Evolutionary conservation across 768 basidiomycete species (phyloP), one percentile per base, ranked within the genome.

Genomic region (Lactarius sp.): DNA sequence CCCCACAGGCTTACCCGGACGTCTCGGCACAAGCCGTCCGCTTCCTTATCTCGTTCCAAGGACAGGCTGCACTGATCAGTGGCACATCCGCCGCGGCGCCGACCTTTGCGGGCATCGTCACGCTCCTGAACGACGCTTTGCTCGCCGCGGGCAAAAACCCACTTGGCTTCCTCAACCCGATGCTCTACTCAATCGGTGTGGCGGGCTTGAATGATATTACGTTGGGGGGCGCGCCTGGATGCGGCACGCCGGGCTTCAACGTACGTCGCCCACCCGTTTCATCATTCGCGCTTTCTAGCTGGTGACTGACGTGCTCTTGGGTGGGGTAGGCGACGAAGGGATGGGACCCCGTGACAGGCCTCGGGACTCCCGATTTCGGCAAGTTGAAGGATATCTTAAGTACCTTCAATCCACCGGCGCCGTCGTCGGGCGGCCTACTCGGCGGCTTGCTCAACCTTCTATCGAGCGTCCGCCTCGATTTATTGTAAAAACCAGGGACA

Each of bases 41-140:
- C 41, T 88, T 82, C 77, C 71, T 74, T 13, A 77, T 88, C 49
- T 77, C 78, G 72, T 72, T 78, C 52, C 58, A n/a, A 22, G 59
- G 54, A 5, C 1, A 0, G 0, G 1, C 13, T 6, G 54, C 1
- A 16, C 34, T 56, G 13, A 51, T 60, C 1, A 78, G 76, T 1
- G 89, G 89, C 39, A 91, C 89, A 1, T 88, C 86, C 14, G 84
- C 85, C 0, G 70, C 87, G 1, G 69, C 85, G 8, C 88, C 88
- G 1, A 78, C 85, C 0, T 85, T 91, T 62, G 80, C 87, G 7
- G 83, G 79, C 31, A 75, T 90, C 56, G 76, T 88, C 18, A 78
- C 86, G 3, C 78, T 90, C 65, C 73, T 90, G 56, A 78, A 77
- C 60, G 72, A 75, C 56, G 74, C 72, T 6, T 70, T 72, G 22